Evolutionary conservation across 768 basidiomycete genomes (phyloP).

Genomic region (Mycena rebaudengoi): DNA sequence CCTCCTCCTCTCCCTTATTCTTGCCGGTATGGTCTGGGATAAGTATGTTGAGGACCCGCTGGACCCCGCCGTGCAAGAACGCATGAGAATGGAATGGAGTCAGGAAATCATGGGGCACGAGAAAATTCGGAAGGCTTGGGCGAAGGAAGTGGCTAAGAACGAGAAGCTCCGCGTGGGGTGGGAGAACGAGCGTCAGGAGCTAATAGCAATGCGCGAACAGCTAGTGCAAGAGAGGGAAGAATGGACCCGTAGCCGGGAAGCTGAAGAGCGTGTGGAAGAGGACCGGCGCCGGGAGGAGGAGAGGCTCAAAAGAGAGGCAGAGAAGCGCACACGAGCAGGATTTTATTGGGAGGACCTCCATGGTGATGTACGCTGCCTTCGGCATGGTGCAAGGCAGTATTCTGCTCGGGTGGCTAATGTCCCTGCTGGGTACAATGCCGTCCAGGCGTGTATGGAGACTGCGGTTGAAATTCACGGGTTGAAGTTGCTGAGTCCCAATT

Average conservation of each 20-base stretch:
- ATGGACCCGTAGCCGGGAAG: background rate
- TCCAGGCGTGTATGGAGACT: conserved; percentile 15
- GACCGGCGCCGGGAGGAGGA: conserved; percentile 20
- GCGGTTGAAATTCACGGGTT: conserved; percentile 23
- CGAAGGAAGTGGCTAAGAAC: background rate
- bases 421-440: conserved; percentile 26
- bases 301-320: conserved; percentile 23
- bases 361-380: conserved; percentile 31
- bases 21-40: too few relatives aligned
- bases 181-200: too few relatives aligned
- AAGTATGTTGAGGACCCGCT: background rate
- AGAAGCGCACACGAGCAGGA: conserved; percentile 28
- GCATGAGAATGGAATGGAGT: background rate
- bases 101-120: background rate
- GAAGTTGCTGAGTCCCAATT: background rate
- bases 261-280: background rate
- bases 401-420: conserved; percentile 37
- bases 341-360: conserved; percentile 22
- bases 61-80: background rate
- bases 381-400: conserved; percentile 39
- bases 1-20: too few relatives aligned
- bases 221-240: background rate
- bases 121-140: background rate
- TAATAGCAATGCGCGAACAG: too few relatives aligned
- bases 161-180: background rate